phyloP scores from a whole-genome alignment of 2,329 filamentous ascomycete genomes.

The Ophiostoma quercus region DNA sequence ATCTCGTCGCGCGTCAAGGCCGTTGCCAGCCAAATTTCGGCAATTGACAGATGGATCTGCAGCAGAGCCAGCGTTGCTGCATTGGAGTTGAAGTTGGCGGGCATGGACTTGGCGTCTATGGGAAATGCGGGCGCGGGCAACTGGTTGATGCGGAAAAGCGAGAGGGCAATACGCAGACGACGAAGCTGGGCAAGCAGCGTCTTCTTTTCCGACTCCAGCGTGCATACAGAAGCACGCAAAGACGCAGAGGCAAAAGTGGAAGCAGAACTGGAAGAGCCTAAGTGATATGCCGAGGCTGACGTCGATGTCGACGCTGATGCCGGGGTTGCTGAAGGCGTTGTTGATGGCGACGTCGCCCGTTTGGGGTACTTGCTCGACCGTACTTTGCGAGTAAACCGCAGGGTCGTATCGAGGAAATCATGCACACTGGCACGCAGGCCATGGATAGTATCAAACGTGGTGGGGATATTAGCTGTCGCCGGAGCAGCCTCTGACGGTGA shows the following conservation, averaged over 20 bases:
- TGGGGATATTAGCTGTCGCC: neutral
- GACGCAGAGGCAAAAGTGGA: neutral
- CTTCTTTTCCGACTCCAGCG: neutral
- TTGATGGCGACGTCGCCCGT: neutral
- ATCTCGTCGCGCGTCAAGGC: neutral
- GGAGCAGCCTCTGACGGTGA: neutral
- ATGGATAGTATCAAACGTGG: neutral
- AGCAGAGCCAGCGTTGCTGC: neutral
- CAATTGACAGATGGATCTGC: neutral
- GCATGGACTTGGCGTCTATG: neutral
- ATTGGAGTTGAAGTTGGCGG: neutral
- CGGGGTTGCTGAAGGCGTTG: neutral
- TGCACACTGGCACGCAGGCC: neutral
- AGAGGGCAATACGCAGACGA: neutral
- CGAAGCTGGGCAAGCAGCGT: neutral
- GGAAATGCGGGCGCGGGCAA: neutral
- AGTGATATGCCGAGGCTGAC: neutral
- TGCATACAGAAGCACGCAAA: neutral
- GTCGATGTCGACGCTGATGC: neutral
- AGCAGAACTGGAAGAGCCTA: neutral
- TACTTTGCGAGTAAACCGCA: neutral
- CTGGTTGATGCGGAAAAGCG: neutral
- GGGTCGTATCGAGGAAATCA: neutral
- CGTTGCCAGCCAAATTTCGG: neutral
- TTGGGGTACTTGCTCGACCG: neutral